Base-by-base conservation (phyloP, 768 basidiomycete species). In the Russula earlei region DNA sequence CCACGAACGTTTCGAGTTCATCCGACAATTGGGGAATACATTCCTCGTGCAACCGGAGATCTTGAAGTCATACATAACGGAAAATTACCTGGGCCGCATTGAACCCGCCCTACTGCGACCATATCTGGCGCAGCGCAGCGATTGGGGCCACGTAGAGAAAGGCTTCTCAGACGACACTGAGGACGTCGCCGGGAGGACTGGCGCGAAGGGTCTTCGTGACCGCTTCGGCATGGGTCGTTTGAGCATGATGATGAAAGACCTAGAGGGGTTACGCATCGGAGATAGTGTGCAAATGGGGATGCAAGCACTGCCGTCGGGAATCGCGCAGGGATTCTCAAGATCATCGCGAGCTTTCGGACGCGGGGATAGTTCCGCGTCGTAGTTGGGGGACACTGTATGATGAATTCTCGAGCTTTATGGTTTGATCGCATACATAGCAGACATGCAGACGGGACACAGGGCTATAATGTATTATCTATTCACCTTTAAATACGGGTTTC, bases 1-100 rank as follows among this genome's bases (percentile, higher is more conserved):
- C 8, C 81, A 85, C 61, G 94, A 98, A 68, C 91, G 95, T 22
- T 99, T 95, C 72, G 96, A 98, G 67, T 97, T 98, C 74, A 85
- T 98, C 60, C 86, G 94, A 38, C 94, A 98, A 69, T 82, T 99
- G 5, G 96, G 95, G 62, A 95, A 98, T 66, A 79, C 94, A 61
- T 99, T 97, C 78, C 86, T 98, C 60, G 89, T 99, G 47, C 90
- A 86, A 52, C 94, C 95, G 7, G 93, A 97, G 60, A 90, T 94
- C 55, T 79, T 99, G 62, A 90, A 87, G 63, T 90, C 93, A 4
- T 98, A 96, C 72, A 92, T 98, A 68, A 89, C 86, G 10, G 94
- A 96, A 66, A 87, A 85, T 55, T 91, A 92, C 68, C 84, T 99
- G 14, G 92, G 92, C 9, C 81, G 91, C 17, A 93, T 99, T 62